These are phyloP conservation scores for Apiospora kogelbergensis DNA, from an alignment of 2,329 filamentous ascomycete species.

Conservation along the genomic window DNA sequence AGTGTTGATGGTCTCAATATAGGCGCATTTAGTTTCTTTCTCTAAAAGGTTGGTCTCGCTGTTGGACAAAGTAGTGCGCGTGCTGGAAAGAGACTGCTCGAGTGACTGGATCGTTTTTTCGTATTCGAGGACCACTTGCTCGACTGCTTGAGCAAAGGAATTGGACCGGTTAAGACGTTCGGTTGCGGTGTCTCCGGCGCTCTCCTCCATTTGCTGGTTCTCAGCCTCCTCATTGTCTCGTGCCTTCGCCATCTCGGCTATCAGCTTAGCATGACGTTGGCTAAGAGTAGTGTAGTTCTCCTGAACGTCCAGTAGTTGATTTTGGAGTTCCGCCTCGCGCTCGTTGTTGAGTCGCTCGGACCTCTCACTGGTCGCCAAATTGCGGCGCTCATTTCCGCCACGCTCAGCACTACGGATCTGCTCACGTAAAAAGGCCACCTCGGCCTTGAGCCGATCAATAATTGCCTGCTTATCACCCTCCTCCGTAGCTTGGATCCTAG, in stretches of 20 bases:
- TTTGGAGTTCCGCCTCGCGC: conserved; percentile 86
- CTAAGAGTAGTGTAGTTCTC: conserved; percentile 93
- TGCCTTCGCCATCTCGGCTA: conserved; percentile 87
- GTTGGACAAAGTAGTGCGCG: conserved; percentile 76
- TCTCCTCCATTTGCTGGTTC: conserved; percentile 59
- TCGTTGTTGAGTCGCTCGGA: conserved; percentile 78
- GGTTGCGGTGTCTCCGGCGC: conserved; percentile 74
- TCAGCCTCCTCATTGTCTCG: conserved; percentile 67
- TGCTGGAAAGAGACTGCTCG: conserved; percentile 88
- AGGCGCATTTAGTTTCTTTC: conserved; percentile 90
- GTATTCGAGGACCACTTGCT: conserved; percentile 94
- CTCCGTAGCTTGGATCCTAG: conserved; percentile 90
- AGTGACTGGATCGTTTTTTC: conserved; percentile 97
- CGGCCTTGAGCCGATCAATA: conserved; percentile 90
- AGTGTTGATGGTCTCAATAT: conserved; percentile 86
- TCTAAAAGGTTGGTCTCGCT: conserved; percentile 88
- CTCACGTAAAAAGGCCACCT: conserved; percentile 89
- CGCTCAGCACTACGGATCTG: conserved; percentile 86
- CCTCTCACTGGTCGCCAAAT: conserved; percentile 63
- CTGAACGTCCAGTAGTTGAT: conserved; percentile 87
- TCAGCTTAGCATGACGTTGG: conserved; percentile 91
- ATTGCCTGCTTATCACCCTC: conserved; percentile 92
- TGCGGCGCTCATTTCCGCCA: conserved; percentile 57
- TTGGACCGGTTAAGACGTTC: conserved; percentile 92
- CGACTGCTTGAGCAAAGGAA: conserved; percentile 92